A percentile compares a stretch with the other conserved stretches of the same genome.
phyloP scores from a whole-genome alignment of 2,329 filamentous ascomycete species.

The Colletotrichum horii region DNA sequence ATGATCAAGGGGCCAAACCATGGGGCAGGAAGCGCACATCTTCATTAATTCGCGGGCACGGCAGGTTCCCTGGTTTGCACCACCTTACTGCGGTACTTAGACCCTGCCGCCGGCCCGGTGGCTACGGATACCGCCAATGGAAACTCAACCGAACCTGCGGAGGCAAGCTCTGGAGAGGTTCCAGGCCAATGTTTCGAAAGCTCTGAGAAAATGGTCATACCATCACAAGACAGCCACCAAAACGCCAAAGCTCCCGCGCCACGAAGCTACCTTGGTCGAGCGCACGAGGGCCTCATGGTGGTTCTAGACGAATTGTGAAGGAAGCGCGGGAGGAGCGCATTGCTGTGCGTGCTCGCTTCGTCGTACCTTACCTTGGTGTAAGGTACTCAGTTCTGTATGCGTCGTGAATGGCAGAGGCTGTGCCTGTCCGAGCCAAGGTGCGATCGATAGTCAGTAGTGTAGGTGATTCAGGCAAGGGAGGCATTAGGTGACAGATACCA shows the following conservation, averaged over 20 bases:
- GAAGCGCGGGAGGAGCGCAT: neutral
- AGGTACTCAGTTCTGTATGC: no score
- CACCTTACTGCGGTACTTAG: neutral
- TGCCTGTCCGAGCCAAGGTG: neutral
- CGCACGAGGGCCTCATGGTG: neutral
- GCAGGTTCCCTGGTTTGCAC: neutral
- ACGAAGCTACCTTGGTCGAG: neutral
- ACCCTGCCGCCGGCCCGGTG: neutral
- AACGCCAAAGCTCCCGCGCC: neutral
- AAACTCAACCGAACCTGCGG: neutral
- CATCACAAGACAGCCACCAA: neutral
- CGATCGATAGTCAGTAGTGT: neutral
- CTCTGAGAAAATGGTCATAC: neutral
- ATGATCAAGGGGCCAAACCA: neutral
- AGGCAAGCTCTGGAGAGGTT: neutral
- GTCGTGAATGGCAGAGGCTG: conserved; percentile 3
- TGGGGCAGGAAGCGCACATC: conserved; percentile 2
- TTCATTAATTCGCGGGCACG: neutral
- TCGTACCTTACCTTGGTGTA: no score
- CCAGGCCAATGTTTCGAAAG: conserved; percentile 4
- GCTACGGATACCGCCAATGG: neutral
- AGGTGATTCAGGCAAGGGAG: neutral
- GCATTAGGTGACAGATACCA: neutral
- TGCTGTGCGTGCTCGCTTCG: neutral
- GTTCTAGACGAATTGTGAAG: neutral